These are phyloP conservation scores for Suzukiozyma palmioleophila DNA, from an alignment of 1,139 yeast genomes.

Conservation along the genomic window DNA sequence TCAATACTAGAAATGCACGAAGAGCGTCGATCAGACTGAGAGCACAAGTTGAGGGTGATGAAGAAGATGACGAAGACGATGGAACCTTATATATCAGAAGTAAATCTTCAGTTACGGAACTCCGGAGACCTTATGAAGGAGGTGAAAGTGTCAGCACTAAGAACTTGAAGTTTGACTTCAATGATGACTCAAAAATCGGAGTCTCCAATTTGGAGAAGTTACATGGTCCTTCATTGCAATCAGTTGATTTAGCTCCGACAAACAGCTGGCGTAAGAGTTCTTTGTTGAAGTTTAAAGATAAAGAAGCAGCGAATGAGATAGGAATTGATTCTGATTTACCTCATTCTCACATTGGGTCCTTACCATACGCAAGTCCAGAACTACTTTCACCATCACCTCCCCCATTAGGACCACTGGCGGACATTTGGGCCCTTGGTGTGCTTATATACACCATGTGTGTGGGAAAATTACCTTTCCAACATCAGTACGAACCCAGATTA, in stretches of 20 bases:
- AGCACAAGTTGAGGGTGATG: conserved; percentile 2
- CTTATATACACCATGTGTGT: conserved; percentile 66
- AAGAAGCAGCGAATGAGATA: conserved; percentile 4
- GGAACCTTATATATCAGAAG: conserved; percentile 36
- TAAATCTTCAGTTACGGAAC: conserved; percentile 37
- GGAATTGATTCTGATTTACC: conserved; percentile 42
- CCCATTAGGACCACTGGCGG: conserved; percentile 69
- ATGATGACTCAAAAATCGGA: conserved; percentile 34
- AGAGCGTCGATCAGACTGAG: conserved; percentile 15
- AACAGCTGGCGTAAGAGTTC: conserved; percentile 13
- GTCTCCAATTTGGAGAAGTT: conserved; percentile 20
- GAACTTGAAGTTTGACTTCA: conserved; percentile 15
- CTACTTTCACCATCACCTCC: conserved; percentile 63
- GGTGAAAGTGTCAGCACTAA: conserved; percentile 25
- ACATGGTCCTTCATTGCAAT: conserved; percentile 36
- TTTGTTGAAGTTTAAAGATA: conserved; percentile 4
- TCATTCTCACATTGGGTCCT: conserved; percentile 74
- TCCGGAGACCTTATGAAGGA: conserved; percentile 32
- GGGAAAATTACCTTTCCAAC: conserved; percentile 79
- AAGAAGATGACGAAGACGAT: conserved; percentile 8
- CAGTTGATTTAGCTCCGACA: conserved; percentile 30
- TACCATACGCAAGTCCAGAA: conserved; percentile 93
- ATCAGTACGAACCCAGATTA: conserved; percentile 73
- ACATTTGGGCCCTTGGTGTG: conserved; percentile 90
- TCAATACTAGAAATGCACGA: conserved; percentile 26